These are phyloP conservation scores for Lablab purpureus DNA, from an alignment of 306 rosid genomes.

Conservation along the genomic window DNA sequence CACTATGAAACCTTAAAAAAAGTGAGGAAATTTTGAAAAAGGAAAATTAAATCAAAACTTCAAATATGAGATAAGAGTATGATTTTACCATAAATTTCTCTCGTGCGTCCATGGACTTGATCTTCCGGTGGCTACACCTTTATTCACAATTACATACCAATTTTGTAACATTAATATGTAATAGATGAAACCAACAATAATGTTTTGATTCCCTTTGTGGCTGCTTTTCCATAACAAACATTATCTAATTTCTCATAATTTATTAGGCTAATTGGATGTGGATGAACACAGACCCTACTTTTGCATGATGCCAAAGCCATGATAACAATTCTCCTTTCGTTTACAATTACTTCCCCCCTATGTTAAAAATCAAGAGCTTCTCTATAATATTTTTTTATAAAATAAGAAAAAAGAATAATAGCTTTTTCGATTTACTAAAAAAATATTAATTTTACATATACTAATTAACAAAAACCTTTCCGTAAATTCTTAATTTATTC, in stretches of 20 bases:
- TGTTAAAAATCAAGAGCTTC: background rate
- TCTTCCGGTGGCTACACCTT: too few species aligned
- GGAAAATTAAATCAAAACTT: background rate
- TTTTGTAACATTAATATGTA: background rate
- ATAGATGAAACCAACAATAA: conserved; percentile 6
- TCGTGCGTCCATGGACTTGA: conserved; percentile 18
- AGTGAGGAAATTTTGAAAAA: too few species aligned
- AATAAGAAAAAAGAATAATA: too few species aligned
- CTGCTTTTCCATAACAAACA: conserved; percentile 30
- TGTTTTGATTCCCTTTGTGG: conserved; percentile 8
- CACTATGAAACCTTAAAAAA: too few species aligned
- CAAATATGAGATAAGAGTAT: background rate
- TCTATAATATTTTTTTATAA: too few species aligned
- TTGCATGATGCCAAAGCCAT: background rate
- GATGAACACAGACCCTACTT: conserved; percentile 39
- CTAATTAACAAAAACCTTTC: too few species aligned
- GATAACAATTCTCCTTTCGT: background rate
- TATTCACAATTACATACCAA: background rate
- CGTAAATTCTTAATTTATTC: too few species aligned
- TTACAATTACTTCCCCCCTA: background rate
- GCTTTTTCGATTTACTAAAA: too few species aligned
- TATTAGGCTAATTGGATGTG: conserved; percentile 12
- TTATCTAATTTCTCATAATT: conserved; percentile 35
- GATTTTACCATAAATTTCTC: background rate
- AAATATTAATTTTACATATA: too few species aligned